Conservation (phyloP, 1,284 basidiomycete species). For the Ceratobasidium sp. region DNA sequence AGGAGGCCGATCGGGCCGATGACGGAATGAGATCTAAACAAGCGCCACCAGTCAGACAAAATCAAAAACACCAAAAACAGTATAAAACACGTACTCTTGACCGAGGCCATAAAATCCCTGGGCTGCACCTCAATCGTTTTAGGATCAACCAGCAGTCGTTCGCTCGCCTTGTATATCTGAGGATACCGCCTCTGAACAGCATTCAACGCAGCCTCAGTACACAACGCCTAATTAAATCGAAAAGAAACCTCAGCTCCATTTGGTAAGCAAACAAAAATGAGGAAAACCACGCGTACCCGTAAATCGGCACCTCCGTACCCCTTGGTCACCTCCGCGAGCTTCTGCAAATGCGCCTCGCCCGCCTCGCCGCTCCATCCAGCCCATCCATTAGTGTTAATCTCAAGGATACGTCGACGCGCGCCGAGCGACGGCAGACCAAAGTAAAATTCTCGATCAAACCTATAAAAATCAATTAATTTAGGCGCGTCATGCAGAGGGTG, state of each 20-base stretch:
- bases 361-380: conserved; percentile 78
- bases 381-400: conserved; percentile 95
- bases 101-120: conserved; percentile 97
- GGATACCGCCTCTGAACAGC: conserved; percentile 97
- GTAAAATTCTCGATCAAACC: conserved; percentile 98
- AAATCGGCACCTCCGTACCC: conserved; percentile 99
- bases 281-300: conserved; percentile 66
- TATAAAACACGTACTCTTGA: conserved; percentile 83
- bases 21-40: conserved; percentile 92
- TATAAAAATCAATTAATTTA: neutral
- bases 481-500: neutral
- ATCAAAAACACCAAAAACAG: conserved; percentile 40
- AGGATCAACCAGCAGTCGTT: conserved; percentile 88
- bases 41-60: conserved; percentile 35
- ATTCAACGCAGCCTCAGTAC: conserved; percentile 97
- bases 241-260: conserved; percentile 39
- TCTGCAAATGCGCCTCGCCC: conserved; percentile 71
- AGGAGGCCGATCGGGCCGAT: conserved; percentile 90
- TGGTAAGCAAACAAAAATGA: conserved; percentile 26
- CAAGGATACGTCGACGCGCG: conserved; percentile 90
- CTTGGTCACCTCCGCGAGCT: conserved; percentile 92
- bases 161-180: conserved; percentile 95
- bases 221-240: conserved; percentile 76
- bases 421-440: conserved; percentile 91
- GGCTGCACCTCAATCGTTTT: conserved; percentile 89